Evolutionary conservation across 2,329 filamentous ascomycete genomes (phyloP), one percentile per base, ranked within the genome.

Genomic region (Hirsutella rhossiliensis): DNA sequence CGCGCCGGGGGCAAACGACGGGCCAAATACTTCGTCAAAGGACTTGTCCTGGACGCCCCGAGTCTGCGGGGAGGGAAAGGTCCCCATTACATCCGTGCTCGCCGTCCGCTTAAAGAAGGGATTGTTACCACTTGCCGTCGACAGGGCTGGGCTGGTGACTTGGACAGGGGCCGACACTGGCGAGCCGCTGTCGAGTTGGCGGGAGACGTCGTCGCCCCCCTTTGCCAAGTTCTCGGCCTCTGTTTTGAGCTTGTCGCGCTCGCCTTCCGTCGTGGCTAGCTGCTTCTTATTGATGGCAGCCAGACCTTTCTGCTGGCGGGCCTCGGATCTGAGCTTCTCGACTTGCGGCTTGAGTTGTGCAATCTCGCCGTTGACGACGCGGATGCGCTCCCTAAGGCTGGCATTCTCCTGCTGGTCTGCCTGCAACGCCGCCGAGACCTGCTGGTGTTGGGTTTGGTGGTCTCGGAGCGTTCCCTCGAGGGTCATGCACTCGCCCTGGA

Each of bases 261-360:
- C 90, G 40, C 77, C 78, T 62, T 98, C 92, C 45, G 84, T 87
- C 1, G 89, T 96, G 31, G 83, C 78, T 47, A 97, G 71, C 65
- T 98, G 92, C 68, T 98, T 98, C 73, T 94, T 97, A 68, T 96
- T 96, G 67, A 98, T 98, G 38, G 92, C 89, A 28, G 94, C 90
- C 51, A 97, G 73, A 17, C 92, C 92, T 67, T 94, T 97, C 59
- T 97, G 89, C 62, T 97, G 92, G 37, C 92, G 81, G 23, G 88
- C 88, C 54, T 96, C 88, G 12, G 84, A 87, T 61, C 85, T 88
- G 54, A 94, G 74, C 69, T 96, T 97, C 61, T 98, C 92, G 43
- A 98, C 79, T 52, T 90, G 82, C 29, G 89, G 88, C 62, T 88
- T 94, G 36, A 97, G 68, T 62, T 88, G 82, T 17, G 78, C 74